Evolutionary conservation across 2,329 filamentous ascomycete genomes (phyloP).

Genomic region (Stagonosporopsis vannaccii): DNA sequence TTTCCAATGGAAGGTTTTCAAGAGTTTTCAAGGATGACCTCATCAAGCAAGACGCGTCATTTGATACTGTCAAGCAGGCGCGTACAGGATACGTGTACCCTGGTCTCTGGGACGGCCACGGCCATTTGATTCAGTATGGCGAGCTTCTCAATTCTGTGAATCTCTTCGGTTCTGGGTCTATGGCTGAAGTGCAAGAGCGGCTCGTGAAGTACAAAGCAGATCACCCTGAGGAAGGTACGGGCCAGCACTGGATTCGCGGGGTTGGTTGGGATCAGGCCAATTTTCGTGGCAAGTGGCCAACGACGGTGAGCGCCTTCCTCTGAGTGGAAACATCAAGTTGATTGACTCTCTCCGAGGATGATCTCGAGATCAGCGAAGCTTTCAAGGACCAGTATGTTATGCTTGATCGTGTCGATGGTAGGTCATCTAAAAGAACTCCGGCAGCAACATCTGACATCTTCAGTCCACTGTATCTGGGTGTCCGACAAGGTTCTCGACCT

Average conservation of each 20-base stretch:
- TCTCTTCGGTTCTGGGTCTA: constrained; percentile 65
- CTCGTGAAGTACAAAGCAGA: constrained; percentile 60
- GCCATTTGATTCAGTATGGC: constrained; percentile 70
- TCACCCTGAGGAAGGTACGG: constrained; percentile 61
- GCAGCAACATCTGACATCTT: background rate
- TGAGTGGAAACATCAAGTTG: background rate
- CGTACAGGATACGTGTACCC: constrained; percentile 66
- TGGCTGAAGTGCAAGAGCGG: constrained; percentile 62
- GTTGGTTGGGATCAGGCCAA: constrained; percentile 75
- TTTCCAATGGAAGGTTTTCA: constrained; percentile 60
- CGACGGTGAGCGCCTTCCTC: background rate
- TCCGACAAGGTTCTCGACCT: constrained; percentile 69
- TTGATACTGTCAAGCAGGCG: constrained; percentile 41
- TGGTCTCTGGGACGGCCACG: constrained; percentile 75
- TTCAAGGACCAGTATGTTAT: constrained; percentile 69
- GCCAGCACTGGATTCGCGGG: constrained; percentile 68
- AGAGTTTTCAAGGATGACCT: constrained; percentile 52
- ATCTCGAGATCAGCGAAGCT: constrained; percentile 61
- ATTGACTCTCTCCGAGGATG: constrained; percentile 52
- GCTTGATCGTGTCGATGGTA: constrained; percentile 70
- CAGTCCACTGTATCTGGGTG: constrained; percentile 72
- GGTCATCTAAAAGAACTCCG: background rate
- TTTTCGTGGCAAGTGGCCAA: constrained; percentile 68
- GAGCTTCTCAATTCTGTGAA: constrained; percentile 72
- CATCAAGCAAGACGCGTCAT: constrained; percentile 30